These are phyloP conservation scores for Arachis stenosperma DNA, from an alignment of 306 rosid genomes.

Conservation along the genomic window DNA sequence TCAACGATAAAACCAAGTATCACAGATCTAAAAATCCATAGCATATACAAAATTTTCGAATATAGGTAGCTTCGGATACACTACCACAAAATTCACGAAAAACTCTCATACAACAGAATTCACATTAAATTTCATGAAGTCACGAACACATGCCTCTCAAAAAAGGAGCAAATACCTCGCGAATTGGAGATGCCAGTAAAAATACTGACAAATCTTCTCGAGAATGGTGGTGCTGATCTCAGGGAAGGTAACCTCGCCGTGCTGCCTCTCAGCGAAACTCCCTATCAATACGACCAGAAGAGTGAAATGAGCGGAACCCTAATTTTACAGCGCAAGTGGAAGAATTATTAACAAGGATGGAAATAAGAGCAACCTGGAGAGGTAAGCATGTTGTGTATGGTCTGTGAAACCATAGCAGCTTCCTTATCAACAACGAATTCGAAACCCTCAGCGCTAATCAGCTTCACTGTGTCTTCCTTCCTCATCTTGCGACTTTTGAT, in stretches of 20 bases:
- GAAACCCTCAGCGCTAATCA: conserved; percentile 93
- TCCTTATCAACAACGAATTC: conserved; percentile 91
- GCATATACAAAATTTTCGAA: background rate
- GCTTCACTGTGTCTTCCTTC: conserved; percentile 89
- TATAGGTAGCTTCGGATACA: background rate
- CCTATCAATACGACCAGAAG: conserved; percentile 46
- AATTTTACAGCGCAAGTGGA: background rate
- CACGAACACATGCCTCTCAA: background rate
- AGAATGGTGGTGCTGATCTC: conserved; percentile 96
- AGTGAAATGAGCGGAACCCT: conserved; percentile 29
- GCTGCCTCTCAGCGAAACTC: conserved; percentile 83
- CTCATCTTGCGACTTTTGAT: conserved; percentile 46
- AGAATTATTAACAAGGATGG: background rate
- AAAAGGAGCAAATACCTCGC: conserved; percentile 61
- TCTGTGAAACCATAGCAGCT: conserved; percentile 99
- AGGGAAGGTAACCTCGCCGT: conserved; percentile 87
- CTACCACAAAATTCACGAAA: background rate
- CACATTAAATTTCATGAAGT: background rate
- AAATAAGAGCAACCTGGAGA: conserved; percentile 67
- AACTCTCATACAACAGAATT: background rate
- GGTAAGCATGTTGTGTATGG: conserved; percentile 95
- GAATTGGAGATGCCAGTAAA: conserved; percentile 93
- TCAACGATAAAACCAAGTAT: background rate
- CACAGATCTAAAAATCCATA: background rate
- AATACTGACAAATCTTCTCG: conserved; percentile 97